Base-by-base conservation (phyloP, 2,329 filamentous ascomycete species). In the Cryphonectria naterciae region DNA sequence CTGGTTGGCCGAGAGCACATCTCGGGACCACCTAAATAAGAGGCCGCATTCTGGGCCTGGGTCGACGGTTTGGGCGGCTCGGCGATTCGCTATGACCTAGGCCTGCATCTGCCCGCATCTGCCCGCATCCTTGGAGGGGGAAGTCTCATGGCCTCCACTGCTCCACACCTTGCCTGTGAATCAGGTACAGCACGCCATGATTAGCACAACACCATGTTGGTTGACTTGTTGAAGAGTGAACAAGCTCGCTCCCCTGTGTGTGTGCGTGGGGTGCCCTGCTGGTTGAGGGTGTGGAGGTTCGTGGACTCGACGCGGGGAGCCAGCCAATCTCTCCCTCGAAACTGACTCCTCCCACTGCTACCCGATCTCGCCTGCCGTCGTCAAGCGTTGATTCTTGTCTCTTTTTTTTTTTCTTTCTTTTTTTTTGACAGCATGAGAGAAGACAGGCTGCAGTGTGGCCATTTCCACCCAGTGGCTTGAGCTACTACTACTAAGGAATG, bases 41-140 rank as follows among this genome's bases (percentile, higher is more conserved):
- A 68, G 71, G 71, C 71, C 71, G 71, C 66, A 69, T 63, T 71
- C 25, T 68, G 68, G 69, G 71, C 69, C 71, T 69, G 66, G 68
- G 71, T 71, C 66, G 63, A 68, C 69, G 54, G 37, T 52, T 68
- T 71, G 58, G 71, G 69, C 71, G 66, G 66, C 66, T 49, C 71
- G 71, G 71, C 71, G 71, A 73, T 73, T 73, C 71, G 71, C 71
- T 68, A 61, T 60, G 28, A 65, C 43, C 41, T 46, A 43, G 49
- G 63, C 25, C 13, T 65, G 63, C 63, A 52, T 58, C 65, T 68
- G 65, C 19, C 70, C 63, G 68, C 58, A 69, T 37, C 70, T 63
- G 46, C 46, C 46, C 22, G 46, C 46, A 49, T 49, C 46, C 46
- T 49, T 49, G 46, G 46, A n/a, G 46, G 52, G 66, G 62, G 13